Percentiles rank a stretch among this genome's conserved stretches.
phyloP scores from a whole-genome alignment of 2,329 filamentous ascomycete genomes.

The Plectosphaerella plurivora region DNA sequence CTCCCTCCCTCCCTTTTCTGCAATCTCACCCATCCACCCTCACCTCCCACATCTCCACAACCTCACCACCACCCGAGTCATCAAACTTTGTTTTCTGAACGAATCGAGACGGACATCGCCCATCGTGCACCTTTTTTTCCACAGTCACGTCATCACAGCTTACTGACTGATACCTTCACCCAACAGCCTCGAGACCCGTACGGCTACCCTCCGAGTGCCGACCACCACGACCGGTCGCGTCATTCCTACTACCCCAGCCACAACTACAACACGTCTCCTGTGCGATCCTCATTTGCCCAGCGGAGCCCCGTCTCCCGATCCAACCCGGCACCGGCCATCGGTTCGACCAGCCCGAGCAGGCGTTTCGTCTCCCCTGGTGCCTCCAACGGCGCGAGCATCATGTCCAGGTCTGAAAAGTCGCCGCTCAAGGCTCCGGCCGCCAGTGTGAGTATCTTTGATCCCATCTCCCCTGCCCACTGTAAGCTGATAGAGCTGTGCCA shows the following conservation, averaged over 20 bases:
- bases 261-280: constrained; percentile 40
- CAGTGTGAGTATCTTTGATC: constrained; percentile 24
- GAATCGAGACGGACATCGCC: constrained; percentile 9
- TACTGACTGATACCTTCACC: constrained; percentile 5
- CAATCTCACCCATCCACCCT: too few species aligned
- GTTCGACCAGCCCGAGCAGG: background rate
- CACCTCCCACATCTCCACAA: background rate
- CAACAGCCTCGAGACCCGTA: constrained; percentile 47
- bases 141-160: background rate
- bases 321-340: constrained; percentile 35
- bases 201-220: constrained; percentile 37
- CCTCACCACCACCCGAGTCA: constrained; percentile 1
- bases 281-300: constrained; percentile 33
- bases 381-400: constrained; percentile 33
- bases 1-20: too few species aligned
- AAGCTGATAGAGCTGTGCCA: constrained; percentile 5
- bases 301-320: constrained; percentile 48
- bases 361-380: background rate
- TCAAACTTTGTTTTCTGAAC: constrained; percentile 9
- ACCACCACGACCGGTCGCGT: constrained; percentile 26
- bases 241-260: constrained; percentile 43
- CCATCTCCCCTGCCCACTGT: too few species aligned
- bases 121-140: constrained; percentile 9
- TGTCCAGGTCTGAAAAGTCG: constrained; percentile 34
- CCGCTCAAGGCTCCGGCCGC: constrained; percentile 32